Conservation (phyloP, 2,329 filamentous ascomycete genomes). For the Pseudocercospora macadamiae region DNA sequence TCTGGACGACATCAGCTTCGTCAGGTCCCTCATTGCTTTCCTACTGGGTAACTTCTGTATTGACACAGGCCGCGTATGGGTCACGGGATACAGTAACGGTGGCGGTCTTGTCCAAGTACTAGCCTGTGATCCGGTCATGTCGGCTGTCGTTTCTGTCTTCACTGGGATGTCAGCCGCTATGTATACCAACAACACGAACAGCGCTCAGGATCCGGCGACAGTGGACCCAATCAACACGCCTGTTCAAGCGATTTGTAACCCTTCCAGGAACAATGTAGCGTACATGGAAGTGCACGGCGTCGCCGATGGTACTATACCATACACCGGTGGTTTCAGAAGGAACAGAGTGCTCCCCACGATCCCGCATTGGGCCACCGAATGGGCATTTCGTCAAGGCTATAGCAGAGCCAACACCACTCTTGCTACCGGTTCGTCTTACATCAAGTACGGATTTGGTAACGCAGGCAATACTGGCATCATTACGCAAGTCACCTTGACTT, state of each 20-base stretch:
- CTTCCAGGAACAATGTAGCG: constrained; percentile 35
- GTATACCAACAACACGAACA: constrained; percentile 39
- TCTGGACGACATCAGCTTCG: constrained; percentile 47
- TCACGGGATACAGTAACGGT: constrained; percentile 57
- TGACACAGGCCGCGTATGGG: constrained; percentile 48
- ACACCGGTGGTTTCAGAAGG: constrained; percentile 35
- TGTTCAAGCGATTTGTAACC: constrained; percentile 23
- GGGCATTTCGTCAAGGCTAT: constrained; percentile 41
- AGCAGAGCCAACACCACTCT: constrained; percentile 35
- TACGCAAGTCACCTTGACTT: constrained; percentile 39
- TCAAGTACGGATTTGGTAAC: background rate
- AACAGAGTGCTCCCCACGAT: constrained; percentile 20
- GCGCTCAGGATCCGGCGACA: constrained; percentile 19
- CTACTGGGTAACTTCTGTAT: constrained; percentile 49
- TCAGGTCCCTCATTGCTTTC: constrained; percentile 44
- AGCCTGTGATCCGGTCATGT: constrained; percentile 49
- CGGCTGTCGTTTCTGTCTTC: constrained; percentile 52
- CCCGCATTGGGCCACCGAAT: constrained; percentile 38
- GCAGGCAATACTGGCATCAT: constrained; percentile 36
- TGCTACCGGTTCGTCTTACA: constrained; percentile 5
- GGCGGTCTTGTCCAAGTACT: constrained; percentile 54
- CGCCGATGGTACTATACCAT: constrained; percentile 44
- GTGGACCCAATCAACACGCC: constrained; percentile 32
- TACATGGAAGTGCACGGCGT: constrained; percentile 49
- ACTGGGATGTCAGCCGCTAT: constrained; percentile 51